Evolutionary conservation across 345 rosid genomes (phyloP).

Genomic region (Streptanthus diversifolius): DNA sequence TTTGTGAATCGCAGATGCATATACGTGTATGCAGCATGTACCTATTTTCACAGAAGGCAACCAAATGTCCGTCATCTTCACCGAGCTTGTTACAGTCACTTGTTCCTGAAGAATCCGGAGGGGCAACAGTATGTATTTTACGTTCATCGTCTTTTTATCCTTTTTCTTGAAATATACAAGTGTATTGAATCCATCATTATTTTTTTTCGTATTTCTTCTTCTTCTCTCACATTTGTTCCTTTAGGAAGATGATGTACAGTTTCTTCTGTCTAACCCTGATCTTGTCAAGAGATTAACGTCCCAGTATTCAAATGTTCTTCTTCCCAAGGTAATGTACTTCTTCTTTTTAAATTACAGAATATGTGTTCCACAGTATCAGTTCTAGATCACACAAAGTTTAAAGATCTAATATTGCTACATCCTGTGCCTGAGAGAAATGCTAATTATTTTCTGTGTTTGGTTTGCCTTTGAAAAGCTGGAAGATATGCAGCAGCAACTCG

Average conservation of each 20-base stretch:
- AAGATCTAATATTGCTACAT: neutral
- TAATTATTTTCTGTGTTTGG: neutral
- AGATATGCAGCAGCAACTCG: slow-evolving; percentile 25
- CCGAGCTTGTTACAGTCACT: neutral
- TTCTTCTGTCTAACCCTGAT: slow-evolving; percentile 18
- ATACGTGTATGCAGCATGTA: neutral
- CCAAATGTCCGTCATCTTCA: slow-evolving; percentile 1
- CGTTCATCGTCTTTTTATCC: too few species aligned
- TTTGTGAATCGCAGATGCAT: slow-evolving; percentile 18
- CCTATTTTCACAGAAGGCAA: neutral
- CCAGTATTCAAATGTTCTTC: neutral
- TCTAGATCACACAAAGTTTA: neutral
- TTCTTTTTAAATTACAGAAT: neutral
- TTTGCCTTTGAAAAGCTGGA: slow-evolving; percentile 15
- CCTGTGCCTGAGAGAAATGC: neutral
- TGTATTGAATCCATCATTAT: neutral
- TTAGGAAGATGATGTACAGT: slow-evolving; percentile 16
- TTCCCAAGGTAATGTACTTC: slow-evolving; percentile 11
- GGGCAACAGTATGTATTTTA: neutral
- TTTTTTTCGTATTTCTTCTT: neutral
- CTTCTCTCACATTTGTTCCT: neutral
- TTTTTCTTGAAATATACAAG: neutral
- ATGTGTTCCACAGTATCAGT: neutral
- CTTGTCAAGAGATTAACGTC: slow-evolving; percentile 19
- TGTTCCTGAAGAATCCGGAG: slow-evolving; percentile 1